A percentile compares a stretch with the other conserved stretches of the same genome.
Evolutionary conservation across 1,284 basidiomycete genomes (phyloP).

Genomic region (Sphaerobolus stellatus): DNA sequence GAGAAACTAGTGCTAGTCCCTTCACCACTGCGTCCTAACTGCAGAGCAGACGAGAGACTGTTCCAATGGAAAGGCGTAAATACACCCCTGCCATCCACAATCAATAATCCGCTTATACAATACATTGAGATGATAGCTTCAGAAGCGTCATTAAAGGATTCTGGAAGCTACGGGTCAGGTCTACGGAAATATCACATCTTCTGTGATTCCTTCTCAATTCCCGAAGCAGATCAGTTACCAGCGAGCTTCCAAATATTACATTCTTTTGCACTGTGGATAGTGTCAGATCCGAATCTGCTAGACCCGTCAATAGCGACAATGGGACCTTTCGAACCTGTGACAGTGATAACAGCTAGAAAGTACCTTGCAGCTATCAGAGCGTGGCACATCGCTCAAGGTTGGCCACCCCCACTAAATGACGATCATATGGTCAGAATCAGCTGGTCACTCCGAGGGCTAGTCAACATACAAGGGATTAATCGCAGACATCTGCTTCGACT

Average conservation of each 20-base stretch:
- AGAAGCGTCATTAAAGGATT: slow-evolving; percentile 20
- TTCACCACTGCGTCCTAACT: slow-evolving; percentile 27
- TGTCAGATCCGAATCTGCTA: slow-evolving; percentile 8
- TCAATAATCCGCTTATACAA: slow-evolving; percentile 26
- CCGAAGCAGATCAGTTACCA: slow-evolving; percentile 23
- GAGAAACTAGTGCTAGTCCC: slow-evolving; percentile 11
- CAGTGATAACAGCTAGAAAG: slow-evolving; percentile 24
- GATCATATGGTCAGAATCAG: slow-evolving; percentile 16
- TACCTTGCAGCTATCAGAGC: slow-evolving; percentile 37
- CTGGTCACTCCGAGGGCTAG: slow-evolving; percentile 31
- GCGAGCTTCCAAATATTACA: slow-evolving; percentile 30
- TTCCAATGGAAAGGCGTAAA: slow-evolving; percentile 35
- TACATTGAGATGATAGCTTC: slow-evolving; percentile 24
- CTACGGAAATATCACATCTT: slow-evolving; percentile 40
- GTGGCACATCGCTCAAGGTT: slow-evolving; percentile 41
- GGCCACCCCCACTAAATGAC: slow-evolving; percentile 27
- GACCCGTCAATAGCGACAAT: background rate
- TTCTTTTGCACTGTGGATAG: slow-evolving; percentile 37
- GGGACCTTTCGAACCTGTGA: slow-evolving; percentile 30
- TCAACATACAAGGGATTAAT: no score
- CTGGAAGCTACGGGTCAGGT: slow-evolving; percentile 31
- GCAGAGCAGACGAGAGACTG: slow-evolving; percentile 27
- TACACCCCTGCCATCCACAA: slow-evolving; percentile 18
- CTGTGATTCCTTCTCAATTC: slow-evolving; percentile 36
- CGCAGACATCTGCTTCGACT: no score